phyloP scores from a whole-genome alignment of 2,329 filamentous ascomycete genomes.

The Fusarium robinianum region DNA sequence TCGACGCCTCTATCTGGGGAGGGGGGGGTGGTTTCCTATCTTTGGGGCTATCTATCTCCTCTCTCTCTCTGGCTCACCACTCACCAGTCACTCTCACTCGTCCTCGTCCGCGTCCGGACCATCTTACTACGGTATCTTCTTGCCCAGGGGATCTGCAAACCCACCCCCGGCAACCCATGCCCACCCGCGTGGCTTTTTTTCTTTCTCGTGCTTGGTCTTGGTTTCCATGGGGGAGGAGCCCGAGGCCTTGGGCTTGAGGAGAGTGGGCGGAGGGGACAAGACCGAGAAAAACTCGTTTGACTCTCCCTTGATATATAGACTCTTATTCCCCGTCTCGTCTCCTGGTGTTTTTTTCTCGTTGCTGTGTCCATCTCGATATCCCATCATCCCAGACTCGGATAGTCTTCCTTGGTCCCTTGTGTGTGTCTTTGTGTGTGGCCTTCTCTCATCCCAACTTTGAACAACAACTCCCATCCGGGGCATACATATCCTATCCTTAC shows the following conservation, averaged over 20 bases:
- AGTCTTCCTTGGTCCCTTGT: not conserved
- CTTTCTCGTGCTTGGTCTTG: no score
- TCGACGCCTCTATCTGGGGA: no score
- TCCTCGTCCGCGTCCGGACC: not conserved
- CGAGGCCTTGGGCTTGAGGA: slow-evolving; percentile 1
- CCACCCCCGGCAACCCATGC: slow-evolving; percentile 2
- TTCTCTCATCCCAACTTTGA: not conserved
- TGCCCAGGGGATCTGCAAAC: slow-evolving; percentile 8
- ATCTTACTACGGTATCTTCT: slow-evolving; percentile 7
- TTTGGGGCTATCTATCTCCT: no score
- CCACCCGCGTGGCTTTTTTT: no score
- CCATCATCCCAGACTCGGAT: not conserved
- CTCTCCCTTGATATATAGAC: slow-evolving; percentile 18
- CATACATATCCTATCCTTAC: not conserved
- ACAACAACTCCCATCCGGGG: not conserved
- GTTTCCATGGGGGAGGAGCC: no score
- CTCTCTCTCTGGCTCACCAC: no score
- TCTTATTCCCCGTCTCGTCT: slow-evolving; percentile 9
- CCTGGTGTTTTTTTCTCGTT: not conserved
- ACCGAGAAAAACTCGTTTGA: not conserved
- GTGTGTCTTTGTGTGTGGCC: no score
- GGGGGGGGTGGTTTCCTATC: no score
- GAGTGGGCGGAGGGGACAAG: not conserved
- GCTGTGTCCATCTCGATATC: not conserved
- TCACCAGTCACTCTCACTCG: slow-evolving; percentile 1